Base-by-base conservation (phyloP, 2,329 filamentous ascomycete species). In the Fusarium mundagurra region DNA sequence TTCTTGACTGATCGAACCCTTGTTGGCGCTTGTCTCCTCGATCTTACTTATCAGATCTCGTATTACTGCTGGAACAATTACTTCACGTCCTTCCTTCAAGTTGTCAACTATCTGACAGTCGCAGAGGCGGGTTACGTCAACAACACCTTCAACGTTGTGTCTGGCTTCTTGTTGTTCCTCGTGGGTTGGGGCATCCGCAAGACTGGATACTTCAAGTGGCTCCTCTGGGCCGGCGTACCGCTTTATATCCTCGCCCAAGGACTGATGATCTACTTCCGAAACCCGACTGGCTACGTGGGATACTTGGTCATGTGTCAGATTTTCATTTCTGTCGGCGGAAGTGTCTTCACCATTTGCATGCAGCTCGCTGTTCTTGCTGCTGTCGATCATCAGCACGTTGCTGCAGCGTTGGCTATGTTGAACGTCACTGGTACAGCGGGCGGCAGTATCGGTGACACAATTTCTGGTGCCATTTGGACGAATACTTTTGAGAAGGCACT, bases 341-440 rank as follows among this genome's bases (percentile, higher is more conserved):
- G 86, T 65, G 87, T 89, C 79, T 88, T 88, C 74, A 88, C 87
- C 4, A 75, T 88, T 16, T 84, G 85, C 59, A 82, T 88, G 71
- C 86, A 92, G 61, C 86, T 92, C 69, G 88, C 89, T 4, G 86
- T 91, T 29, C 86, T 91, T 77, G 84, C 87, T 0, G 85, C 87
- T 2, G 86, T 87, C 6, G 85, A 86, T 65, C 88, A 89, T 39
- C 84, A 87, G 48, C 84, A 89, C 44, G 83, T 90, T 8, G 88
- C 89, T 13, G 85, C 85, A 3, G 84, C 82, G 0, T 80, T 88
- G 33, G 85, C 86, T 0, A 76, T 87, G 36, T 74, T 88, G 5
- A 83, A 81, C 16, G 82, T 87, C 10, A 82, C 83, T 5, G 85
- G 83, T 22, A 84, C 83, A 16, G 79, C 86, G 1, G 86, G 86